phyloP scores from a whole-genome alignment of 202 grass and related monocot genomes.

The Elaeis oleifera region DNA sequence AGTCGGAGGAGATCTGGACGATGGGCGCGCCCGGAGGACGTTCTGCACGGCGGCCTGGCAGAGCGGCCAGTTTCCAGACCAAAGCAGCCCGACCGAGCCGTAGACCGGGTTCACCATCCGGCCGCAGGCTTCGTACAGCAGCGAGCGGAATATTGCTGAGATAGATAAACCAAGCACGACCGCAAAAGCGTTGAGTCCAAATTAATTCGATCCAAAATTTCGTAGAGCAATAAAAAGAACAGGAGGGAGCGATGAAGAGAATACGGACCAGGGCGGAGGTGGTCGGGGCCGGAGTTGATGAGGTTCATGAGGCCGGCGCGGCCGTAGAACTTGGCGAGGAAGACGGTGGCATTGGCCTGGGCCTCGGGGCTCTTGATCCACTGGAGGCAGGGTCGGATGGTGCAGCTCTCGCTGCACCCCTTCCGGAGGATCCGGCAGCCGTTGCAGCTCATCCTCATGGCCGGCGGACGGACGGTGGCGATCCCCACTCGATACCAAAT shows the following conservation, averaged over 20 bases:
- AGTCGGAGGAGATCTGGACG: constrained; percentile 18
- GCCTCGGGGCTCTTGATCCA: constrained; percentile 49
- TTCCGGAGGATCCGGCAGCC: constrained; percentile 59
- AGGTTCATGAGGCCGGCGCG: constrained; percentile 63
- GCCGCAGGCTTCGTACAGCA: constrained; percentile 64
- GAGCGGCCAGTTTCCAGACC: constrained; percentile 55
- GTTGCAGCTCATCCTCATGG: constrained; percentile 68
- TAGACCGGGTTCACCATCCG: constrained; percentile 51
- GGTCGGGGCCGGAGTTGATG: constrained; percentile 34
- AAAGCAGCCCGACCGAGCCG: constrained; percentile 61
- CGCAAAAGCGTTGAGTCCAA: neutral
- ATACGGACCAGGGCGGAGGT: constrained; percentile 35
- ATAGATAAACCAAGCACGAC: neutral
- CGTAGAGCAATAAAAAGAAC: neutral
- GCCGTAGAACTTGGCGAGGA: constrained; percentile 75
- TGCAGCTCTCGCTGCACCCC: constrained; percentile 45
- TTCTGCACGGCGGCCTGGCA: constrained; percentile 54
- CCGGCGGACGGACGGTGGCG: too few relatives aligned
- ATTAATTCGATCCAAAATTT: neutral
- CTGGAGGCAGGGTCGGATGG: constrained; percentile 53
- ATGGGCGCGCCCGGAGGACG: constrained; percentile 44
- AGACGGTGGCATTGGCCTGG: constrained; percentile 63
- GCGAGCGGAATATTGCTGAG: constrained; percentile 47
- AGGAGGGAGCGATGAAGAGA: neutral
- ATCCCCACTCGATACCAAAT: too few relatives aligned